Conservation (phyloP, 2,329 filamentous ascomycete species). For the Aspergillus flavus region DNA sequence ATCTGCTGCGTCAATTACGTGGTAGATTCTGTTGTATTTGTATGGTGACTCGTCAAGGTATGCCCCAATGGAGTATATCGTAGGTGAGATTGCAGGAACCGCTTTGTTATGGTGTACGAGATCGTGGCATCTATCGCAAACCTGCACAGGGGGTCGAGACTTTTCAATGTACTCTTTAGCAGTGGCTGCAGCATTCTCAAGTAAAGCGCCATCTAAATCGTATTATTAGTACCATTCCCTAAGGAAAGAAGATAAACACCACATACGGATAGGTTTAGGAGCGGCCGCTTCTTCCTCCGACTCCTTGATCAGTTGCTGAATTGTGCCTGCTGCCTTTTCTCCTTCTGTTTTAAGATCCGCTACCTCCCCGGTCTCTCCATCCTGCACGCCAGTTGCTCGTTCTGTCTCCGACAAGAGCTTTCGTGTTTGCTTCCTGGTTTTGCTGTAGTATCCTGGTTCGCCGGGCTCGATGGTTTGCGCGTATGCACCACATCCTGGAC, state of each 20-base stretch:
- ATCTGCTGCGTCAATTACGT: conserved; percentile 91
- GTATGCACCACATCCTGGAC: conserved; percentile 66
- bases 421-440: conserved; percentile 52
- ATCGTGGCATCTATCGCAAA: conserved; percentile 87
- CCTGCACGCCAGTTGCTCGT: conserved; percentile 13
- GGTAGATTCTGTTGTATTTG: conserved; percentile 91
- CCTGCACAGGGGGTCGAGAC: conserved; percentile 22
- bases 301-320: conserved; percentile 14
- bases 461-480: conserved; percentile 58
- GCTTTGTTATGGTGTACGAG: conserved; percentile 75
- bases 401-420: conserved; percentile 32
- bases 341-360: conserved; percentile 10
- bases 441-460: conserved; percentile 61
- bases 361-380: conserved; percentile 20
- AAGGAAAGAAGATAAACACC: neutral
- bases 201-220: conserved; percentile 22
- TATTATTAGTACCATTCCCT: conserved; percentile 4
- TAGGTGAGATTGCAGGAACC: conserved; percentile 75
- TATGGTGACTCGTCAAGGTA: conserved; percentile 88
- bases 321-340: conserved; percentile 12
- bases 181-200: conserved; percentile 25
- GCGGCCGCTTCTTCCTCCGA: conserved; percentile 4
- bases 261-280: conserved; percentile 20
- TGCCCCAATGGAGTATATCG: conserved; percentile 75
- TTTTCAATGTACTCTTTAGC: conserved; percentile 24